Evolutionary conservation across 441 rosid species (phyloP), one percentile per base, ranked within the genome.

Genomic region (Rhodomyrtus psidioides): DNA sequence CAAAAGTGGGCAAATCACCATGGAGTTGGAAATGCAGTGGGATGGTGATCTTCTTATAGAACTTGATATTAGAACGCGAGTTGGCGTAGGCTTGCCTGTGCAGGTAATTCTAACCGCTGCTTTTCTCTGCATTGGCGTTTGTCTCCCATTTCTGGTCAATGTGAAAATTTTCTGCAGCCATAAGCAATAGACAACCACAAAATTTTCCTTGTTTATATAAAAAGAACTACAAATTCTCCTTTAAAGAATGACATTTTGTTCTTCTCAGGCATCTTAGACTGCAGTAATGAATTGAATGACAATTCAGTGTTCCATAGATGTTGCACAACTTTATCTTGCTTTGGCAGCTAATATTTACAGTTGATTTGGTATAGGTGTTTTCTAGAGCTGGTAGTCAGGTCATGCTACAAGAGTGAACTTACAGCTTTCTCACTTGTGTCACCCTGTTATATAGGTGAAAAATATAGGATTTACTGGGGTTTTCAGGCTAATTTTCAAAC

Each of bases 21-120:
- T 96, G 95, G 99, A 97, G 87, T 85, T 97, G 91, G 99, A 95
- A 87, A 88, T 97, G 94, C 95, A 96, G 88, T 97, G 99, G 99
- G 99, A 97, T 84, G 98, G 99, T 16, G 91, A 96, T 87, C 99
- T 99, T 9, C 90, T 88, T 82, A 93, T 97, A 54, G 96, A 93
- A 39, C 96, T 95, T 62, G 95, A 90, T 87, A 88, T 97, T 86
- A 92, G 94, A 85, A 96, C 99, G 27, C 90, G 85, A 90, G 88
- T 97, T 58, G 99, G 99, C 1, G 91, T 97, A 39, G 91, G 93
- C 55, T 90, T 97, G 59, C 99, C 98, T 1, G 91, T 96, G 27
- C 94, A 96, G 97, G 99, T 97, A 90, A 81, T 42, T 85, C 85
- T 30, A 15, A 7, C 26, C 9, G 12, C 81, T 74, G 81, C 81